phyloP scores from a whole-genome alignment of 2,329 filamentous ascomycete species.

The Emericellopsis cladophorae region DNA sequence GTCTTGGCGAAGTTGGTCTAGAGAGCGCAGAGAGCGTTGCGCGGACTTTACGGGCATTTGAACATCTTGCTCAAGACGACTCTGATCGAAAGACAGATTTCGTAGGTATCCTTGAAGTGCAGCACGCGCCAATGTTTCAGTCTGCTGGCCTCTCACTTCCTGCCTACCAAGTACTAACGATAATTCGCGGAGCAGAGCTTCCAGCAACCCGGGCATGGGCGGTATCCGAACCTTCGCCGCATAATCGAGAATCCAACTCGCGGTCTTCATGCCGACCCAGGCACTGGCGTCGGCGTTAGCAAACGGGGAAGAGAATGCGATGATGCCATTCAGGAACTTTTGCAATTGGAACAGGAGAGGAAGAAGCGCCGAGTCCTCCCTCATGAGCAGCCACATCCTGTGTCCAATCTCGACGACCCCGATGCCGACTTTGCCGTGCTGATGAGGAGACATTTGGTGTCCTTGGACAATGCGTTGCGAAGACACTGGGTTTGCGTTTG shows the following conservation, averaged over 20 bases:
- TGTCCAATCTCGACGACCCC: background rate
- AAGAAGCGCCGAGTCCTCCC: slow-evolving; percentile 14
- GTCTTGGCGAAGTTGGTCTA: background rate
- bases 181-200: background rate
- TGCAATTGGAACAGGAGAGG: slow-evolving; percentile 1
- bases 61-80: background rate
- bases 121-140: background rate
- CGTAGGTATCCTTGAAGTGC: background rate
- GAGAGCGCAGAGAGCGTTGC: background rate
- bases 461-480: slow-evolving; percentile 1
- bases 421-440: slow-evolving; percentile 1
- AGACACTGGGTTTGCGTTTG: slow-evolving; percentile 1
- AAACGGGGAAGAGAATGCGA: background rate
- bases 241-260: background rate
- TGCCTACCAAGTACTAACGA: background rate
- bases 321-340: background rate
- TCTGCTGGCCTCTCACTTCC: background rate
- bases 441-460: slow-evolving; percentile 1
- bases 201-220: background rate
- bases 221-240: background rate
- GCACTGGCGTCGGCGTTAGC: background rate
- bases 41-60: background rate
- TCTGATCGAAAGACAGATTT: background rate
- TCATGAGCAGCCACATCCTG: slow-evolving; percentile 10
- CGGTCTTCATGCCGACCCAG: background rate